Conservation (phyloP, 345 rosid species). For the Turritis glabra region DNA sequence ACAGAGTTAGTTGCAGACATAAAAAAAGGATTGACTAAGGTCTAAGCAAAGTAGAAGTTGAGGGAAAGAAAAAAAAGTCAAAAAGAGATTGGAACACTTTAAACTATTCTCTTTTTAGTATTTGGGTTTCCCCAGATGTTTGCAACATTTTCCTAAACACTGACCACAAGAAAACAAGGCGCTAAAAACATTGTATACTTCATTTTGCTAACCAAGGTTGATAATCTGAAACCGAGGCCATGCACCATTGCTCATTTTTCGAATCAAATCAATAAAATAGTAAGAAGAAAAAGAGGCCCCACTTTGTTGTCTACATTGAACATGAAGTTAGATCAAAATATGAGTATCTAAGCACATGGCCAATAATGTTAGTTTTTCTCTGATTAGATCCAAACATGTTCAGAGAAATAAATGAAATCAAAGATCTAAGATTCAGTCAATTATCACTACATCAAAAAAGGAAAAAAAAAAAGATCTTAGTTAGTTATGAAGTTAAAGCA, state of each 20-base stretch:
- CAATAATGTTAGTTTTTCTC: not conserved
- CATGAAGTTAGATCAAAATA: not conserved
- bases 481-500: not conserved
- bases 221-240: slow-evolving; percentile 3
- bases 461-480: not conserved
- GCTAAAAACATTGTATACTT: not conserved
- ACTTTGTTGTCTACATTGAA: too few species aligned
- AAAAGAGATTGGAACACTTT: slow-evolving; percentile 4
- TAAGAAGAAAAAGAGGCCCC: slow-evolving; percentile 19
- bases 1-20: slow-evolving; percentile 17
- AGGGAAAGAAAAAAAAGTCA: not conserved
- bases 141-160: slow-evolving; percentile 14
- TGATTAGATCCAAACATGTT: slow-evolving; percentile 26
- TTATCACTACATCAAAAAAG: not conserved
- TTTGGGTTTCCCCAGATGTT: not conserved
- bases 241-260: not conserved
- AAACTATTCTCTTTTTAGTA: not conserved
- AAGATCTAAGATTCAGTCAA: not conserved
- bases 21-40: slow-evolving; percentile 21
- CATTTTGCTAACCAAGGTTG: slow-evolving; percentile 14
- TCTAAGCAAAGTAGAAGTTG: not conserved
- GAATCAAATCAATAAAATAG: slow-evolving; percentile 7
- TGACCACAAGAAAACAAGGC: slow-evolving; percentile 21
- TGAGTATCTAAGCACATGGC: slow-evolving; percentile 33
- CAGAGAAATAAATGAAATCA: slow-evolving; percentile 1